A percentile compares a stretch with the other conserved stretches of the same genome.
Evolutionary conservation across 202 grass and related monocot species (phyloP).

Genomic region (Panicum hallii): DNA sequence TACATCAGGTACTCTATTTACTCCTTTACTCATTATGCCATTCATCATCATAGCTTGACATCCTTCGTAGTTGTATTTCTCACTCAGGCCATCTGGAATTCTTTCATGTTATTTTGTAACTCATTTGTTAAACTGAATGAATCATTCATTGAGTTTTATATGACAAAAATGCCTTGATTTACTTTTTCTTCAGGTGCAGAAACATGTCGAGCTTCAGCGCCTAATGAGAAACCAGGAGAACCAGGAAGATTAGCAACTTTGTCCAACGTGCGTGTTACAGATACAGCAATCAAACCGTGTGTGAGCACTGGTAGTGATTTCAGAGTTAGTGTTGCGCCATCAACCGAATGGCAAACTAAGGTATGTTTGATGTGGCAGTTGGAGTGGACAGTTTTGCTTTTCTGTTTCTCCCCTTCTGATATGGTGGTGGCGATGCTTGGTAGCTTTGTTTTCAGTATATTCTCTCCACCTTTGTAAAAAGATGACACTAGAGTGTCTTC

Average conservation of each 20-base stretch:
- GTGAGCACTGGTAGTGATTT: slow-evolving; percentile 52
- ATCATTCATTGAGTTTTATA: slow-evolving; percentile 1
- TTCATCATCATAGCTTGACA: neutral
- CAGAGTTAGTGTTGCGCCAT: slow-evolving; percentile 45
- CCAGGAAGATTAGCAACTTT: slow-evolving; percentile 29
- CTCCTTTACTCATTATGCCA: neutral
- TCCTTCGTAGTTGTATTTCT: neutral
- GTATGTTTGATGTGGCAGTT: slow-evolving; percentile 41
- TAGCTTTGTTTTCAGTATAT: neutral
- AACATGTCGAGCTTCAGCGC: slow-evolving; percentile 49
- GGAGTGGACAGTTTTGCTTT: neutral
- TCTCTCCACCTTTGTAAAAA: neutral
- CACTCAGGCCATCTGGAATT: neutral
- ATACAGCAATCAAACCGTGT: slow-evolving; percentile 52
- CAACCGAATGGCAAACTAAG: slow-evolving; percentile 62
- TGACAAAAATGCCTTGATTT: slow-evolving; percentile 8
- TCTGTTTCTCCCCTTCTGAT: neutral
- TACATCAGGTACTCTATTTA: slow-evolving; percentile 54
- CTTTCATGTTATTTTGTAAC: neutral
- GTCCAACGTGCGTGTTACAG: slow-evolving; percentile 43
- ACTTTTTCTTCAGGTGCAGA: slow-evolving; percentile 40
- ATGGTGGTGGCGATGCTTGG: neutral
- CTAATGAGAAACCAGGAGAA: slow-evolving; percentile 47
- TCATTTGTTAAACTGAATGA: neutral
- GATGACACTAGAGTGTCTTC: neutral